Base-by-base conservation (phyloP, 805 yeast species). In the Starmerella kuoi region DNA sequence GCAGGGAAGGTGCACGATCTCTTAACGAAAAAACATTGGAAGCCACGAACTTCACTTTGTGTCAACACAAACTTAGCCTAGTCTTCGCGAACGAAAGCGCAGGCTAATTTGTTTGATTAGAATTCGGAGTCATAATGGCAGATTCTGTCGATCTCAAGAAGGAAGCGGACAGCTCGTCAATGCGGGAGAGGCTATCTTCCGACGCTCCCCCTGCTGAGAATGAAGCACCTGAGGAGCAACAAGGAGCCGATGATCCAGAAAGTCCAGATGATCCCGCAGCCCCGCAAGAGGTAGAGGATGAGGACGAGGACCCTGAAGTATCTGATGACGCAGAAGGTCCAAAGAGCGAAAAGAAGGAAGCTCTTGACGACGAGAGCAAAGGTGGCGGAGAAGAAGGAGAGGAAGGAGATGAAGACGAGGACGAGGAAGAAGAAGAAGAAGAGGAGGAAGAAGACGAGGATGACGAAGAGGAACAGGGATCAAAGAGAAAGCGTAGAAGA, bases 401-500 rank as follows among this genome's bases (percentile, higher is more conserved):
- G 8, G 43, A 38, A 2, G 35, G 37, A 5, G 49, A 24, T 12
- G 43, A 40, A 20, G 52, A 40, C 4, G 65, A 57, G 3, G 63
- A 70, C 0, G 51, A 45, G 21, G 55, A 45, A 27, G 49, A 45
- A 32, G 59, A 54, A 17, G 57, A 48, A 12, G 52, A 48, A 5
- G 55, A 41, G n/a, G 53, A 50, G 23, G 57, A 51, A 3, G 54
- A 71, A 0, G 74, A 69, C 0, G 73, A 61, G 9, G 79, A 77
- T 0, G 84, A 76, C 0, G 82, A 72, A 1, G 79, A 71, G 12
- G 69, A 64, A 4, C 72, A 67, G 5, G 44, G 51, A 26, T 50
- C 59, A 9, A 46, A 61, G 32, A 60, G 62, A 39, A 54, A 52
- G 59, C 67, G 55, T 51, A 65, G 58, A 61, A 66, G 61, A 60